Conservation (phyloP, 495 filamentous ascomycete genomes). For the Annulohypoxylon nitens region DNA sequence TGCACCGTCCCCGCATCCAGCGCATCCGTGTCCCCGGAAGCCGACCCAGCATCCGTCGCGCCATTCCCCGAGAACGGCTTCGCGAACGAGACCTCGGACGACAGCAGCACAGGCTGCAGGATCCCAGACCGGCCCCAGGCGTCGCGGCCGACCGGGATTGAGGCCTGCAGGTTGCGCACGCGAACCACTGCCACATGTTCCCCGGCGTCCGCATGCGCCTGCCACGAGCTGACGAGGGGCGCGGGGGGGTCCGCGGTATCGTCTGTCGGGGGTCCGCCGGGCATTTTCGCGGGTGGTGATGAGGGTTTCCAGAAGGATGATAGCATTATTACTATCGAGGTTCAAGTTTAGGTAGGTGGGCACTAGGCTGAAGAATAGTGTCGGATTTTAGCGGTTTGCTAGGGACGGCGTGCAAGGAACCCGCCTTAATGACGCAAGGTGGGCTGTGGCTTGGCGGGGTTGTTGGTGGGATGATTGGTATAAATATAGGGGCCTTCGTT, state of each 20-base stretch:
- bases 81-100: slow-evolving; percentile 62
- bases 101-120: slow-evolving; percentile 67
- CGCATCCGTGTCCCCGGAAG: slow-evolving; percentile 33
- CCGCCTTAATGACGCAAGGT: slow-evolving; percentile 31
- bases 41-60: too few relatives aligned
- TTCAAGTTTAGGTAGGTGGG: not conserved
- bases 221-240: slow-evolving; percentile 52
- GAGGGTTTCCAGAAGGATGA: slow-evolving; percentile 38
- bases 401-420: not conserved
- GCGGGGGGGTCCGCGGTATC: slow-evolving; percentile 39
- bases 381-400: slow-evolving; percentile 1
- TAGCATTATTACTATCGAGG: slow-evolving; percentile 24
- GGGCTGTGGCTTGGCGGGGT: not conserved
- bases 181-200: slow-evolving; percentile 58
- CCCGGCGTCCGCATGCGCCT: slow-evolving; percentile 51
- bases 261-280: slow-evolving; percentile 31
- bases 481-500: not conserved
- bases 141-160: slow-evolving; percentile 61
- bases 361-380: not conserved
- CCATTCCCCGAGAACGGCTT: slow-evolving; percentile 56
- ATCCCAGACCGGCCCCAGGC: slow-evolving; percentile 67
- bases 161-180: slow-evolving; percentile 65
- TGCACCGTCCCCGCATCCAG: slow-evolving; percentile 69
- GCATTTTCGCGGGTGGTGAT: slow-evolving; percentile 30
- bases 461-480: not conserved